Base-by-base conservation (phyloP, 257 asterid genomes). In the Euphrasia confusa region DNA sequence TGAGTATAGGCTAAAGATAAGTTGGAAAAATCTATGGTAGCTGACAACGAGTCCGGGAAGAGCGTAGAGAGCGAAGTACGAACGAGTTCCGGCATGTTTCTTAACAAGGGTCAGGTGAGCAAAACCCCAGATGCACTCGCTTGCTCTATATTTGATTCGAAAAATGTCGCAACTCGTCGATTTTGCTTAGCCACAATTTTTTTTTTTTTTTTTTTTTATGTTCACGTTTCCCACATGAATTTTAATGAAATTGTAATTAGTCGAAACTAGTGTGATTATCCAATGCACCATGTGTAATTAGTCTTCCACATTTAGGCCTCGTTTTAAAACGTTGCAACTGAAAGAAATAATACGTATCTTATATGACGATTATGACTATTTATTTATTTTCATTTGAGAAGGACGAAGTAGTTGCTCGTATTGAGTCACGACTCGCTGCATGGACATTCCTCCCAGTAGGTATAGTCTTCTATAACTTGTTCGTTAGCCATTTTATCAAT, bases 381-480 rank as follows among this genome's bases (percentile, higher is more conserved):
- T 28, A 4, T 12, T 57, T 5, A 6, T 58, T 58, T 58, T 30
- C 40, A 18, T 21, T 64, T 52, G 70, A 72, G 61, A 60, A 93
- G 97, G 99, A 89, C 75, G 86, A 83, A 49, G 27, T 93, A 44
- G 78, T 89, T 63, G 72, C 80, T 10, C 24, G 75, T 28, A 48
- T 87, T 11, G 99, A 93, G 79, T 81, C 75, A 9, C 87, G 80
- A 78, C 82, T 89, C 54, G 95, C 96, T 15, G 84, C 95, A 14
- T 93, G 97, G 99, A 93, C 99, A 32, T 93, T 92, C 76, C 91
- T 85, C 49, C 96, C 97, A 15, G 44, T 60, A 76, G 97, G 99
- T 89, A 89, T 18, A n/a, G 40, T 42, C 40, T 65, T 61, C 4
- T 14, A 47, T 55, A 10, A 5, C 33, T 13, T 40, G 63, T 44